Evolutionary conservation across 129 eudicot species (phyloP).

Genomic region (Helianthus annuus): DNA sequence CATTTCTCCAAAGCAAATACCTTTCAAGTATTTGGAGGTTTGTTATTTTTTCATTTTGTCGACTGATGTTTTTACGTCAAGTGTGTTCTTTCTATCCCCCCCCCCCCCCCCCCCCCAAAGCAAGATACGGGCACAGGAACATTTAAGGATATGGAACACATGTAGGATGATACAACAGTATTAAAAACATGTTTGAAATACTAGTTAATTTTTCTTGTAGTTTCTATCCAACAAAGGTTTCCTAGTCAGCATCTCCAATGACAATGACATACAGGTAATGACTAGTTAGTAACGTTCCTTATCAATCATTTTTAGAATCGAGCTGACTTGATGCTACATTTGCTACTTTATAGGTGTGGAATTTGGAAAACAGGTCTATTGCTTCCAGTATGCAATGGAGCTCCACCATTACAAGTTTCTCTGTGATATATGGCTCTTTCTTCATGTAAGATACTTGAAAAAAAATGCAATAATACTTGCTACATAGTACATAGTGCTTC

Average conservation of each 20-base stretch:
- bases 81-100: constrained; percentile 6
- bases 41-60: constrained; percentile 26
- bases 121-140: neutral
- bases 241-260: constrained; percentile 74
- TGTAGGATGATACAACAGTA: too few species aligned
- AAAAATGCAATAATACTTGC: constrained; percentile 2
- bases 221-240: constrained; percentile 87
- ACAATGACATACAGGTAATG: constrained; percentile 77
- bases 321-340: constrained; percentile 23
- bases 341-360: constrained; percentile 72
- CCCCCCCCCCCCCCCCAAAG: neutral
- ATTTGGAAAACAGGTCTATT: constrained; percentile 68
- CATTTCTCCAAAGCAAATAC: constrained; percentile 71
- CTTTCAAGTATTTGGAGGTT: constrained; percentile 93
- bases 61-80: neutral
- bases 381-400: constrained; percentile 80
- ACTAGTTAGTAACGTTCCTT: neutral
- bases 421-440: constrained; percentile 67
- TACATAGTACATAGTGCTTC: neutral
- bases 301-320: neutral
- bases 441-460: constrained; percentile 61
- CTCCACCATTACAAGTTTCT: constrained; percentile 84
- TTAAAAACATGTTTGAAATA: neutral
- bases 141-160: constrained; percentile 2
- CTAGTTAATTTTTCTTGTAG: constrained; percentile 45